phyloP scores from a whole-genome alignment of 148 eudicot species.

The Agrostemma githago region DNA sequence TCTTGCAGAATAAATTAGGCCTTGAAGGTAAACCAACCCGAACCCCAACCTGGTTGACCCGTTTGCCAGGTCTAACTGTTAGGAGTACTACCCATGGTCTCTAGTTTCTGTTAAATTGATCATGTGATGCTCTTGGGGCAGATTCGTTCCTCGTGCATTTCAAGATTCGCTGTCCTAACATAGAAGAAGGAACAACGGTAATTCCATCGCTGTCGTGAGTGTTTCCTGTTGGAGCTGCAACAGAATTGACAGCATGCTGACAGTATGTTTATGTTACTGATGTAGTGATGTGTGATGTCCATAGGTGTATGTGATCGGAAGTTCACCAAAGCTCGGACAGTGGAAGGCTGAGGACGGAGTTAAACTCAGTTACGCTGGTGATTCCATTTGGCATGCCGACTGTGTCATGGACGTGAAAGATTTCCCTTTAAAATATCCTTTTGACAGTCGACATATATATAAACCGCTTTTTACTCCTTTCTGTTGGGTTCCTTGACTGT shows the following conservation, averaged over 20 bases:
- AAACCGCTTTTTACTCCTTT: neutral
- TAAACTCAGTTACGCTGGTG: conserved; percentile 74
- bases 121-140: conserved; percentile 34
- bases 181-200: conserved; percentile 80
- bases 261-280: no score
- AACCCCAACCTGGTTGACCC: no score
- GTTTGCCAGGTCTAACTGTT: no score
- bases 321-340: conserved; percentile 64
- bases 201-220: neutral
- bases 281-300: conserved; percentile 5
- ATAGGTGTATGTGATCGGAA: conserved; percentile 86
- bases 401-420: conserved; percentile 62
- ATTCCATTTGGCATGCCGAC: conserved; percentile 77
- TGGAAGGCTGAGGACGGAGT: conserved; percentile 75
- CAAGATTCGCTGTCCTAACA: conserved; percentile 74
- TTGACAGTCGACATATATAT: neutral
- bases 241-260: neutral
- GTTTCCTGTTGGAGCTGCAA: conserved; percentile 2
- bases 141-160: conserved; percentile 73
- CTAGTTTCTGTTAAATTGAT: conserved; percentile 1
- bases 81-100: no score
- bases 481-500: conserved; percentile 44
- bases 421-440: conserved; percentile 94
- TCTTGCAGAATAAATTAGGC: conserved; percentile 48
- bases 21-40: conserved; percentile 37